Evolutionary conservation across 1,284 basidiomycete species (phyloP), one percentile per base, ranked within the genome.

Genomic region (Heterobasidion occidentale): DNA sequence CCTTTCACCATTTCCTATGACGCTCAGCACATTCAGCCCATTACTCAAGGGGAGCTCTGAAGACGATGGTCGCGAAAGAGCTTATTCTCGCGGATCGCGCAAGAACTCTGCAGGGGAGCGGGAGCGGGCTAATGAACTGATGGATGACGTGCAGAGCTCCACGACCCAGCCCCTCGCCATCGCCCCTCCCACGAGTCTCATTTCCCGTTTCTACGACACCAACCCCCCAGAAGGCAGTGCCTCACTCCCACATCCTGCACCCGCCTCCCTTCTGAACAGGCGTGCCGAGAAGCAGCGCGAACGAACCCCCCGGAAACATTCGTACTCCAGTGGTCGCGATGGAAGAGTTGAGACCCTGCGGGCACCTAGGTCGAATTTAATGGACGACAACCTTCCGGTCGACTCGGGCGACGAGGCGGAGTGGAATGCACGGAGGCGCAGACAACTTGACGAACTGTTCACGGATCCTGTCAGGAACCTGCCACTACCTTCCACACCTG

Each of bases 241-340:
- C 38, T 62, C 61, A 4, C 44, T 62, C 1, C 61, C 61, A n/a
- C 61, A 62, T 36, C 61, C 60, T 1, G 49, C 56, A 20, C 61
- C 61, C 4, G 55, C 61, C 15, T 12, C 61, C 27, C 61, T 56
- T 50, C 59, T 57, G 54, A 56, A 33, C 35, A 56, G 53, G 35
- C 59, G 61, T 17, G 54, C 57, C 38, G 61, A 62, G 55, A 61
- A 58, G 45, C 55, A 57, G 9, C 61, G 61, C 46, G 61, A 62
- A 38, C 44, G 48, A 27, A 46, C 44, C 14, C 34, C 60, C 2
- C 60, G 60, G 48, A 61, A 61, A 53, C 55, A 61, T 46, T 61
- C 60, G 5, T 58, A 27, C 4, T 27, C 60, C 38, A 42, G n/a
- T 61, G 60, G 3, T 55, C 54, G 17, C 15, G 33, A 27, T 11